phyloP scores from a whole-genome alignment of 164 flowering plant genomes.

The Umbilicus rupestris region DNA sequence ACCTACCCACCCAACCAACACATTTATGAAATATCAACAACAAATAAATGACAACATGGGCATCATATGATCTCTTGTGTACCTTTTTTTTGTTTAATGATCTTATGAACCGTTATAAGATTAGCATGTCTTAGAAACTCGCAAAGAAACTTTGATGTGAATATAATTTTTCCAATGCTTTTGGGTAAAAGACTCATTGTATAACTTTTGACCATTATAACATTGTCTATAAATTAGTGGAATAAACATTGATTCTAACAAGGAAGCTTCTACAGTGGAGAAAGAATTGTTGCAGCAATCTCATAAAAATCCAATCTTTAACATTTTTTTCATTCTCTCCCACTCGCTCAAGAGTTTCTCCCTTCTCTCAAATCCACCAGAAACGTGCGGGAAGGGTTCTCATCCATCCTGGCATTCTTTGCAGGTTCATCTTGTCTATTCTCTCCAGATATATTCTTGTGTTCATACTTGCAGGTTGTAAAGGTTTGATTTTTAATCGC shows the following conservation, averaged over 20 bases:
- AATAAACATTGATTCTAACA: neutral
- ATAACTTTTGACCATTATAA: too few relatives aligned
- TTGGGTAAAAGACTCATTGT: too few relatives aligned
- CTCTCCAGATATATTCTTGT: neutral
- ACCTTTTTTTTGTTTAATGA: too few relatives aligned
- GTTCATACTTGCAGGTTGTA: slow-evolving; percentile 1
- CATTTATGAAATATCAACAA: neutral
- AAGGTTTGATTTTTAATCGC: neutral
- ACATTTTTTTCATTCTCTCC: neutral
- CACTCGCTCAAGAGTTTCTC: neutral
- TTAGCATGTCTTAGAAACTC: too few relatives aligned
- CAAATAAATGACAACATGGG: neutral
- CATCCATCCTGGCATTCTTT: neutral
- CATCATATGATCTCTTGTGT: neutral
- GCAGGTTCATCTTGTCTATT: neutral
- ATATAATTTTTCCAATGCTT: too few relatives aligned
- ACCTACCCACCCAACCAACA: slow-evolving; percentile 1
- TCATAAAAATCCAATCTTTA: slow-evolving; percentile 3
- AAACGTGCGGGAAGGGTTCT: neutral
- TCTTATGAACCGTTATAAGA: too few relatives aligned
- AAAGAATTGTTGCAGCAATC: neutral
- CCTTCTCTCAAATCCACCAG: neutral
- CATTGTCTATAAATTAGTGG: too few relatives aligned
- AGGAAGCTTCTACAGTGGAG: neutral
- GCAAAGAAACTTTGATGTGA: too few relatives aligned